Percentiles rank a stretch among this genome's conserved stretches.
These are phyloP conservation scores for Striga hermonthica DNA, from an alignment of 305 asterid genomes.

Conservation along the genomic window DNA sequence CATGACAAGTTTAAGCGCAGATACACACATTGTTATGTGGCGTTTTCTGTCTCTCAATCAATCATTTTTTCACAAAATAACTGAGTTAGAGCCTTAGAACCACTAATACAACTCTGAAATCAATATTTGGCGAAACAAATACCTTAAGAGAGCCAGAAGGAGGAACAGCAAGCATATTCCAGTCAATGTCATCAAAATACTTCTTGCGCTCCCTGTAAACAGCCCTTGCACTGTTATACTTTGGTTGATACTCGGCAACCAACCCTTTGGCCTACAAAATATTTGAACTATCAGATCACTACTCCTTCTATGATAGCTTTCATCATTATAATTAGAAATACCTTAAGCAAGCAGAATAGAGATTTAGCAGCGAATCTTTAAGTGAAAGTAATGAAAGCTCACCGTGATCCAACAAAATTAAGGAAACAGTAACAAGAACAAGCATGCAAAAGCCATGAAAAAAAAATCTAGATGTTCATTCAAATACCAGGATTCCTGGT, in stretches of 20 bases:
- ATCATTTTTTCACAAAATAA: background rate
- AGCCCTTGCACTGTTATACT: constrained; percentile 94
- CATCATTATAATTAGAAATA: constrained; percentile 20
- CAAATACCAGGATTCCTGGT: background rate
- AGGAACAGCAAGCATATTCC: constrained; percentile 97
- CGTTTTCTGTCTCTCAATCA: background rate
- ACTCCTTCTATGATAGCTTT: constrained; percentile 3
- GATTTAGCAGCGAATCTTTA: too few relatives aligned
- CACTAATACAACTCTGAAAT: background rate
- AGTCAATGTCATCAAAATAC: constrained; percentile 85
- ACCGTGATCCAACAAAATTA: background rate
- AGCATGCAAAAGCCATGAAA: background rate
- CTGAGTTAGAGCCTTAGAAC: constrained; percentile 7
- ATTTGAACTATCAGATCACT: constrained; percentile 31
- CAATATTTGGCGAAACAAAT: constrained; percentile 25
- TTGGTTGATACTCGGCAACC: constrained; percentile 88
- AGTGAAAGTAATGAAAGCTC: too few relatives aligned
- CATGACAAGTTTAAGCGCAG: background rate
- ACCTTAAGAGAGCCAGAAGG: constrained; percentile 90
- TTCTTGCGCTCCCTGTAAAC: constrained; percentile 93
- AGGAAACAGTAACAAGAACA: background rate
- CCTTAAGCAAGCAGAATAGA: background rate
- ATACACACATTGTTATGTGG: background rate
- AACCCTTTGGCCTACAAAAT: constrained; percentile 85
- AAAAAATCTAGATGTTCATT: background rate